A percentile compares a stretch with the other conserved stretches of the same genome.
phyloP scores from a whole-genome alignment of 495 filamentous ascomycete species.

The Amniculicola lignicola region DNA sequence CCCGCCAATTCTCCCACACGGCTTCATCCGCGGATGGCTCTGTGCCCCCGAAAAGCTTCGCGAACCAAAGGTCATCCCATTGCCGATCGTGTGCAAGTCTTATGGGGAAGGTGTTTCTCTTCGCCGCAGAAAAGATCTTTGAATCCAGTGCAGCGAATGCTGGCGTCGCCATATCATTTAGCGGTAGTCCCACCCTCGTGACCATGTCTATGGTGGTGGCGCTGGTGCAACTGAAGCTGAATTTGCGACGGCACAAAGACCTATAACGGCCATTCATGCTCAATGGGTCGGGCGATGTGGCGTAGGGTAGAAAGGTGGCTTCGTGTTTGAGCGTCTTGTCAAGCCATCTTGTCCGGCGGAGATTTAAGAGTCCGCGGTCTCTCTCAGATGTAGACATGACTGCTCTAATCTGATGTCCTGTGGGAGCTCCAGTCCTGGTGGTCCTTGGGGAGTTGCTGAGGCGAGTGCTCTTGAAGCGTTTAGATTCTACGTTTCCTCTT shows the following conservation, averaged over 20 bases:
- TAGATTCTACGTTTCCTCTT: too few species aligned
- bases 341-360: background rate
- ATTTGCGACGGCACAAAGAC: constrained; percentile 4
- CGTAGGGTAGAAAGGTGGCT: background rate
- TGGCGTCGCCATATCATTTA: background rate
- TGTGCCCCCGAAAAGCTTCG: background rate
- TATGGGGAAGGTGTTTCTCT: background rate
- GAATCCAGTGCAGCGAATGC: constrained; percentile 17
- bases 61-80: background rate
- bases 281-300: background rate
- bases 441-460: too few species aligned
- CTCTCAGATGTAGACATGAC: too few species aligned
- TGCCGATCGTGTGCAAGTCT: constrained; percentile 9
- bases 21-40: background rate
- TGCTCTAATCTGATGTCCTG: too few species aligned
- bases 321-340: background rate
- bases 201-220: background rate
- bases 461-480: too few species aligned
- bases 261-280: constrained; percentile 3
- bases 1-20: constrained; percentile 1
- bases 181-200: background rate
- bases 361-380: too few species aligned
- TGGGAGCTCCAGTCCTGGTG: too few species aligned
- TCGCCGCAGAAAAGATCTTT: background rate
- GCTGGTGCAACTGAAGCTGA: background rate